Percentiles rank a stretch among this genome's conserved stretches.
Conservation (phyloP, 371 early-diverging fungal species). For the Apophysomyces sp. region DNA sequence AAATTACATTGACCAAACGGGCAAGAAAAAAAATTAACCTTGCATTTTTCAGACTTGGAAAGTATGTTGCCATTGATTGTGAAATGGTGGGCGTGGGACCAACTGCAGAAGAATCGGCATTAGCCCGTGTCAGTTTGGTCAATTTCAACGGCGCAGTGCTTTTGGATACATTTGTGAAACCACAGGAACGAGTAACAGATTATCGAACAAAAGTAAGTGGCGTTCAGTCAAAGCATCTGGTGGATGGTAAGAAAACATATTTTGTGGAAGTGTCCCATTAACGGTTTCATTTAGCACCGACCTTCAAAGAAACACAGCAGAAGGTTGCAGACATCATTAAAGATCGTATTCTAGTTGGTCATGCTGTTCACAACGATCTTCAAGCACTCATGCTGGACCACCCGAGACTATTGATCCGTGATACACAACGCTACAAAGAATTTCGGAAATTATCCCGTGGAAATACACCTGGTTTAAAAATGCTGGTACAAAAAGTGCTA, state of each 20-base stretch:
- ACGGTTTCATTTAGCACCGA: conserved; percentile 40
- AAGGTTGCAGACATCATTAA: conserved; percentile 77
- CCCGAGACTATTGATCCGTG: conserved; percentile 76
- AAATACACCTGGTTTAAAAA: conserved; percentile 72
- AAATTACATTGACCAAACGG: conserved; percentile 10
- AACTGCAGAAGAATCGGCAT: conserved; percentile 72
- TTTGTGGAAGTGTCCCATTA: neutral
- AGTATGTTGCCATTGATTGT: conserved; percentile 94
- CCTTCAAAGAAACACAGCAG: conserved; percentile 77
- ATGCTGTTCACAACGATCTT: conserved; percentile 89
- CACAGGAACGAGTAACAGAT: conserved; percentile 85
- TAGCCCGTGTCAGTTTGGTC: conserved; percentile 92
- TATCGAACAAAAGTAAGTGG: conserved; percentile 93
- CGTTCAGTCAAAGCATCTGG: conserved; percentile 79
- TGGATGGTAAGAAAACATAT: conserved; percentile 38
- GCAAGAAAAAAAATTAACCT: neutral
- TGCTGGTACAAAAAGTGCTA: conserved; percentile 73
- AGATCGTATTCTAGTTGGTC: conserved; percentile 89
- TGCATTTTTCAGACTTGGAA: conserved; percentile 54
- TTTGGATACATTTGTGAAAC: conserved; percentile 84
- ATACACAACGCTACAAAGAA: conserved; percentile 79
- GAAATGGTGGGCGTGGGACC: conserved; percentile 98
- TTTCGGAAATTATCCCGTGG: conserved; percentile 72
- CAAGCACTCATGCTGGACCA: conserved; percentile 75
- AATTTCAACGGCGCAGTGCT: conserved; percentile 90